These are phyloP conservation scores for Suillus plorans DNA, from an alignment of 768 basidiomycete species.

Conservation along the genomic window DNA sequence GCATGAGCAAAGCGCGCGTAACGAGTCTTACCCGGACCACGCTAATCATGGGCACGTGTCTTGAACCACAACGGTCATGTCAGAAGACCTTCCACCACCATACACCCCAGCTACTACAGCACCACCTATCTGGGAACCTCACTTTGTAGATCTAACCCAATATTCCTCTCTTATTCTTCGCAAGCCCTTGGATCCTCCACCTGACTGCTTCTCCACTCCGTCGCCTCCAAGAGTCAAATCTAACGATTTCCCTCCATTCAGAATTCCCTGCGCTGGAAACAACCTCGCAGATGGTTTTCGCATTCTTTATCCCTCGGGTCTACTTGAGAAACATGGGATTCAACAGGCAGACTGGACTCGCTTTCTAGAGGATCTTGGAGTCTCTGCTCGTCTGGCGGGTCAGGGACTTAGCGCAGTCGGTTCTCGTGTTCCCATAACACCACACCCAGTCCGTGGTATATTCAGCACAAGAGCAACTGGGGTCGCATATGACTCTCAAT, in stretches of 20 bases:
- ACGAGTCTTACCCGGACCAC: background rate
- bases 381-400: constrained; percentile 27
- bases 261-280: constrained; percentile 22
- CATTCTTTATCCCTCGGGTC: constrained; percentile 22
- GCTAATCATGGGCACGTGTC: background rate
- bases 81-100: constrained; percentile 9
- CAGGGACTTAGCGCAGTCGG: constrained; percentile 23
- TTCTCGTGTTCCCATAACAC: constrained; percentile 19
- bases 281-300: constrained; percentile 25
- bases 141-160: constrained; percentile 23
- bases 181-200: constrained; percentile 31
- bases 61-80: background rate
- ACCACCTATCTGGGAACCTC: constrained; percentile 30
- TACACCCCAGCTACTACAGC: constrained; percentile 7
- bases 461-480: constrained; percentile 17
- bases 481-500: constrained; percentile 19
- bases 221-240: constrained; percentile 29
- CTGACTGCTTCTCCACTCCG: constrained; percentile 26
- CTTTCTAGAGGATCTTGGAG: constrained; percentile 27
- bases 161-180: constrained; percentile 4
- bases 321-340: constrained; percentile 31
- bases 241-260: constrained; percentile 26
- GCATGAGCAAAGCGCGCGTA: background rate
- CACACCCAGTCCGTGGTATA: constrained; percentile 15
- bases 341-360: constrained; percentile 26